Evolutionary conservation across 169 alveolate species (phyloP).

Genomic region (Plasmodium falciparum): DNA sequence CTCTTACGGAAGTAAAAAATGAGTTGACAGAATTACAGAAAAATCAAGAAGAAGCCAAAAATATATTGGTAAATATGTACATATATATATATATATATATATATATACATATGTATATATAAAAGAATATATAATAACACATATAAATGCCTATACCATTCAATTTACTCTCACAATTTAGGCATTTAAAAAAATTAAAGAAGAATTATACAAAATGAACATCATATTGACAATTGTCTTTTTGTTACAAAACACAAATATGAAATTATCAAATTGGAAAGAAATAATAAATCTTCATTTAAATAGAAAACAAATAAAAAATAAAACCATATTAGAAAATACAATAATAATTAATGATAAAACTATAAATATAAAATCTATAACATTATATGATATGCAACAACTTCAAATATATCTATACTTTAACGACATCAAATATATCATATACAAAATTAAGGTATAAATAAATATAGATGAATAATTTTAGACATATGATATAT

Average conservation of each 20-base stretch:
- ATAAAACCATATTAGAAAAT: constrained; percentile 40
- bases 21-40: constrained; percentile 52
- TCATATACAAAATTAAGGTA: constrained; percentile 75
- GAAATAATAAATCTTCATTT: constrained; percentile 59
- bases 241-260: constrained; percentile 67
- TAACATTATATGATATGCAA: constrained; percentile 59
- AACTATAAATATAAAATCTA: constrained; percentile 55
- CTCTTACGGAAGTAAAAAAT: constrained; percentile 52
- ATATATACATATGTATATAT: neutral
- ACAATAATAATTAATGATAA: constrained; percentile 51
- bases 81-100: neutral
- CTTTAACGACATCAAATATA: constrained; percentile 64
- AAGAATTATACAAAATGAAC: constrained; percentile 71
- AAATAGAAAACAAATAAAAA: constrained; percentile 35
- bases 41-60: constrained; percentile 48
- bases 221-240: constrained; percentile 55
- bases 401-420: constrained; percentile 53
- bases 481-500: no score
- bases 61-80: constrained; percentile 22
- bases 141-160: neutral
- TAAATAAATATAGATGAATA: neutral
- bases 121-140: neutral
- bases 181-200: constrained; percentile 73
- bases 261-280: constrained; percentile 63
- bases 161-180: neutral